Base-by-base conservation (phyloP, 495 filamentous ascomycete genomes). In the Penicillium coffeae region DNA sequence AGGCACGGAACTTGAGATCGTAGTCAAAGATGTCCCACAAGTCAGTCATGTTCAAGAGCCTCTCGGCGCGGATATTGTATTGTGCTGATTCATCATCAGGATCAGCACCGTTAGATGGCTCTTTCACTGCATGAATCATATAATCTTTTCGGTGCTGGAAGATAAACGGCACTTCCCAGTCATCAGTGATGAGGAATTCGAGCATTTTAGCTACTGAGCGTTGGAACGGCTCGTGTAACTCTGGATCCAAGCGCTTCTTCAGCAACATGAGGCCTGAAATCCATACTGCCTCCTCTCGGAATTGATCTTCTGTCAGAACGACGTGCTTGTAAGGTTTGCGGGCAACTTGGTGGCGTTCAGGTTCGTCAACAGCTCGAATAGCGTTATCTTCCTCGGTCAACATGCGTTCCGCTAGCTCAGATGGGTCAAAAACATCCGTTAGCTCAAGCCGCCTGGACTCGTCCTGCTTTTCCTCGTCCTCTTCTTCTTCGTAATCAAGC, bases 101-200 rank as follows among this genome's bases (percentile, higher is more conserved):
- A 8, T 69, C 66, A 43, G 77, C 75, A 6, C 71, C 76, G 15
- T 76, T 70, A 13, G 69, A 53, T 22, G 80, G 72, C 10, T 86
- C 79, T 65, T 89, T 90, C 47, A 83, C 84, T 38, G 90, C 85
- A 57, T 98, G 90, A 51, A 97, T 96, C 51, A 98, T 82, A 64
- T 97, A 97, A 63, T 98, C 93, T 65, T 95, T 91, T 32, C 94
- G 88, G 56, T 98, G 92, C 60, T 97, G 94, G 67, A 96, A 96
- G 53, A 98, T 90, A 62, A 93, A 98, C 0, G 93, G 92, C 3
- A 96, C 90, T 60, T 98, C 93, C 62, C 86, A 88, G 45, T 94
- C 87, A 51, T 96, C 90, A 6, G 89, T 81, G 34, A 92, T 85
- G 59, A 98, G 86, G 54, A 97, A 96, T 56, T 95, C 89, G 47